Evolutionary conservation across 768 basidiomycete genomes (phyloP), one percentile per base, ranked within the genome.

Genomic region (Chiua virens): DNA sequence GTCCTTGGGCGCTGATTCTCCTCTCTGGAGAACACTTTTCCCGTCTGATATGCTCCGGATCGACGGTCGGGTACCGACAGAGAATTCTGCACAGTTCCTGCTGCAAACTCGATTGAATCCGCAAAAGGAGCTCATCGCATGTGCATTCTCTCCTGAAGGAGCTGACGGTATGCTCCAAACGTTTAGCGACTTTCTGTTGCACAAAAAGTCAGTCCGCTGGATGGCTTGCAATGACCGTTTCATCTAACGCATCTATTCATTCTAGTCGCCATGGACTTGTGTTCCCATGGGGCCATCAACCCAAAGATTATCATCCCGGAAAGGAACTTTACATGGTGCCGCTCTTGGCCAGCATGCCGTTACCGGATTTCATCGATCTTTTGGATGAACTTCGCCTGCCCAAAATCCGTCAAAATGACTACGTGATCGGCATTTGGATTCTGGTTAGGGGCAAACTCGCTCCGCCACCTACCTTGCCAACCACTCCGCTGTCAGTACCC

Each of bases 291-390:
- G 87, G 90, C 1, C 75, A 74, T 42, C 79, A 81, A 36, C 85
- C 88, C 9, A 85, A 87, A 56, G 86, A 91, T 11, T 71, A 80
- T 60, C 77, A 81, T 49, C 87, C 88, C 36, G 92, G 92, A 30
- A 86, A 88, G 49, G 93, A 96, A 64, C 71, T 95, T 32, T 96
- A 96, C 60, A 80, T 95, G 57, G 79, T 95, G 17, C 93, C 93
- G 2, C 70, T 96, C 15, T 73, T 77, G 20, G 75, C 86, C 21
- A 75, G 70, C 25, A 79, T 86, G 44, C 75, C 84, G 0, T 70
- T 94, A 2, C 93, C 93, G 1, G 93, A 95, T 52, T 95, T 84
- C 60, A 78, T 95, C 57, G 90, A 93, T 59, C 74, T 95, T 2
- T 68, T 93, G 42, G 92, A 95, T 57, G 77, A 88, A 23, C 75